Evolutionary conservation across 495 filamentous ascomycete species (phyloP).

Genomic region (Penicillium taxi): DNA sequence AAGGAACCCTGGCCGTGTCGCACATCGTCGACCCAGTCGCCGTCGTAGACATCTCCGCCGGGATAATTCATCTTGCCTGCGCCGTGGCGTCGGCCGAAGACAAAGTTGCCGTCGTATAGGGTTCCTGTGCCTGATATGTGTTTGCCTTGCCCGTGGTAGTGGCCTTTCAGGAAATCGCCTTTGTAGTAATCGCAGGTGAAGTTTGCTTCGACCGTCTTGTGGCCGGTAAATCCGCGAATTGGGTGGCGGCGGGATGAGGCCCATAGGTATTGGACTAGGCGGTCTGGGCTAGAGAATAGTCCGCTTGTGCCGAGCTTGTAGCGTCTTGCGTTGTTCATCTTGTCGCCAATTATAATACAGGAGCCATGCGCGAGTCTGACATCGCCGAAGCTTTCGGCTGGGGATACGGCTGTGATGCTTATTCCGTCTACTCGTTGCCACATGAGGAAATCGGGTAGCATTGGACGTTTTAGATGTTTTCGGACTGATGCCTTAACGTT

Average conservation of each 20-base stretch:
- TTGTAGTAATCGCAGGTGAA: constrained; percentile 44
- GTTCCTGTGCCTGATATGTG: constrained; percentile 48
- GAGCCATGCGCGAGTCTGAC: constrained; percentile 32
- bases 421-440: constrained; percentile 39
- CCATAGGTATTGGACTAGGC: constrained; percentile 41
- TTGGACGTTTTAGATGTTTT: constrained; percentile 31
- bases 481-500: constrained; percentile 40
- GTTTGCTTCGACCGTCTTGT: constrained; percentile 37
- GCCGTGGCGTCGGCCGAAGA: constrained; percentile 46
- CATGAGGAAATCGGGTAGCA: constrained; percentile 36
- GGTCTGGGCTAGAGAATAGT: constrained; percentile 38
- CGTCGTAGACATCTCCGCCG: constrained; percentile 55
- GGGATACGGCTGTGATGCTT: constrained; percentile 31
- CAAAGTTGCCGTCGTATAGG: constrained; percentile 48
- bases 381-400: constrained; percentile 33
- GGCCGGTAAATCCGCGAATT: constrained; percentile 37
- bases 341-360: constrained; percentile 40
- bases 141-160: constrained; percentile 45
- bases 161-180: constrained; percentile 41
- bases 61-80: constrained; percentile 52
- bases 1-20: constrained; percentile 54
- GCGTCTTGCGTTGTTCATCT: constrained; percentile 35
- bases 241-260: constrained; percentile 38
- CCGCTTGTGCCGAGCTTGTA: constrained; percentile 31
- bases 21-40: constrained; percentile 48